A percentile compares a stretch with the other conserved stretches of the same genome.
Conservation (phyloP, 1,284 basidiomycete species). For the Apiotrichum veenhuisii region DNA sequence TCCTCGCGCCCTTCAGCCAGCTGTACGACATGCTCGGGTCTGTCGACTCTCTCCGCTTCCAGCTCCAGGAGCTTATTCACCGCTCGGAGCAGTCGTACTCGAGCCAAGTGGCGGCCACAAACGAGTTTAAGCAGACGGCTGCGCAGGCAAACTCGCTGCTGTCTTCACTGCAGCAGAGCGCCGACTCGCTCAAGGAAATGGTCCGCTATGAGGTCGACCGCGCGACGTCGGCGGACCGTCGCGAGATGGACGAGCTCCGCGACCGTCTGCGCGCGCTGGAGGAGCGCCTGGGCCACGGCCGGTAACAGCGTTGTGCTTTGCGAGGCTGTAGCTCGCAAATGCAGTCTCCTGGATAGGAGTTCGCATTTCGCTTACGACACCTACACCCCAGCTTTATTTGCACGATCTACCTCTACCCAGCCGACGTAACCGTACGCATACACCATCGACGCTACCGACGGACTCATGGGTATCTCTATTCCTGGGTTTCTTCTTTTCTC, state of each 20-base stretch:
- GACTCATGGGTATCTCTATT: too few species aligned
- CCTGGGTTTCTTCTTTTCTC: too few species aligned
- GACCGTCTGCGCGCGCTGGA: conserved; percentile 19
- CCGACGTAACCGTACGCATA: too few species aligned
- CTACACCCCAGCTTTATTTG: too few species aligned
- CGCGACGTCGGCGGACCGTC: conserved; percentile 18
- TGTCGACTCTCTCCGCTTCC: conserved; percentile 30
- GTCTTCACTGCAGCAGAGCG: conserved; percentile 34
- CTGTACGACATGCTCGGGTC: conserved; percentile 38
- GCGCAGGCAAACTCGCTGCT: conserved; percentile 32
- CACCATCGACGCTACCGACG: too few species aligned
- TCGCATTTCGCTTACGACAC: too few species aligned
- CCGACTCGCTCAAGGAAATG: conserved; percentile 46
- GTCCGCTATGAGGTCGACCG: conserved; percentile 43
- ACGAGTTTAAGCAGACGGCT: conserved; percentile 42
- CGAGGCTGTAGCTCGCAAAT: too few species aligned
- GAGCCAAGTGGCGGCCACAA: conserved; percentile 26
- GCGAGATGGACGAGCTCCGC: conserved; percentile 19
- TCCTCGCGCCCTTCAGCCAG: conserved; percentile 33
- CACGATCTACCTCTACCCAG: too few species aligned
- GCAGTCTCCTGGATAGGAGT: too few species aligned
- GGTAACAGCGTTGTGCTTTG: too few species aligned
- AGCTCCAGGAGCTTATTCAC: conserved; percentile 33
- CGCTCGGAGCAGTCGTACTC: conserved; percentile 31
- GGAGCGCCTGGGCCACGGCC: conserved; percentile 8